Evolutionary conservation across 2,329 filamentous ascomycete genomes (phyloP).

Genomic region (Myrmaecium sp.): DNA sequence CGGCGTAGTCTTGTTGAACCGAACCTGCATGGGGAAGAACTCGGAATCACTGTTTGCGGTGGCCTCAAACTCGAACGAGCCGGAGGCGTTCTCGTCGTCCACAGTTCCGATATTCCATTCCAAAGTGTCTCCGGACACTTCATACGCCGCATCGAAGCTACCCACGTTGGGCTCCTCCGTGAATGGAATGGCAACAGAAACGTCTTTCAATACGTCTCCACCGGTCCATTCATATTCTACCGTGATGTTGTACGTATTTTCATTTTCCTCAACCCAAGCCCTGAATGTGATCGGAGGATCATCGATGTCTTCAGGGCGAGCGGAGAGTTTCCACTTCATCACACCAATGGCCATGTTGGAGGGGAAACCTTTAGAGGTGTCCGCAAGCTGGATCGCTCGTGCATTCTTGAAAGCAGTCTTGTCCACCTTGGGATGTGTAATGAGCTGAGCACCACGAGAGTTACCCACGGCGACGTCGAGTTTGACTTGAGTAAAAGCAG

Average conservation of each 20-base stretch:
- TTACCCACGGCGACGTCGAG: conserved; percentile 61
- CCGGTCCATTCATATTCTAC: conserved; percentile 91
- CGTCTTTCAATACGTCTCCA: conserved; percentile 61
- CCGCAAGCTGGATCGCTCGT: conserved; percentile 79
- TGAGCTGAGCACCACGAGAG: conserved; percentile 75
- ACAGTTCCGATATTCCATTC: conserved; percentile 89
- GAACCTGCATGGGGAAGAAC: conserved; percentile 94
- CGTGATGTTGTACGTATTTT: conserved; percentile 72
- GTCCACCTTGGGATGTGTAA: conserved; percentile 93
- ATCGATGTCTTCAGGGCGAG: conserved; percentile 62
- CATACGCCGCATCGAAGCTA: conserved; percentile 87
- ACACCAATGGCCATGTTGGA: conserved; percentile 88
- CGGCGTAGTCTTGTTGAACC: conserved; percentile 71
- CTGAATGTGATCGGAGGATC: conserved; percentile 89
- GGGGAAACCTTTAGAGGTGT: conserved; percentile 75
- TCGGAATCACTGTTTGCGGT: conserved; percentile 75
- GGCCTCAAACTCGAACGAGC: conserved; percentile 91
- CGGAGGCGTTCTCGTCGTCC: conserved; percentile 63
- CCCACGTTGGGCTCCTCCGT: conserved; percentile 75
- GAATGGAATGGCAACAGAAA: conserved; percentile 78
- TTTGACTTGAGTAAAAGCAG: conserved; percentile 80
- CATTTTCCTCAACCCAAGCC: conserved; percentile 79
- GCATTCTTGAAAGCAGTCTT: conserved; percentile 68
- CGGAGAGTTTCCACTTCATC: conserved; percentile 76
- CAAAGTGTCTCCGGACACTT: conserved; percentile 78